phyloP scores from a whole-genome alignment of 495 filamentous ascomycete genomes.

The Daldinia childiae region DNA sequence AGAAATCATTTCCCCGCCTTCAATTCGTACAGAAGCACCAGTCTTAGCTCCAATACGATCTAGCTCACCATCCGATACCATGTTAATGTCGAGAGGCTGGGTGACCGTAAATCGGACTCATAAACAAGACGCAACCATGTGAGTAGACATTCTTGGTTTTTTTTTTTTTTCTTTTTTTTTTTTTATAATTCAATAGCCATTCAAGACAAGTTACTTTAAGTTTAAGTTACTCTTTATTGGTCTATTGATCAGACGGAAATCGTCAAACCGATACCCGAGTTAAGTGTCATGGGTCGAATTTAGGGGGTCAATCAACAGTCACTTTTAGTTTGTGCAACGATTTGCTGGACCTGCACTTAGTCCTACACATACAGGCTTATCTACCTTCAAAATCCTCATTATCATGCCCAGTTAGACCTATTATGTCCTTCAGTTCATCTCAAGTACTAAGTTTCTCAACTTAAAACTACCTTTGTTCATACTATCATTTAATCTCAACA shows the following conservation, averaged over 20 bases:
- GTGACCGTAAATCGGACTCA: constrained; percentile 18
- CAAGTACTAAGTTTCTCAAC: not conserved
- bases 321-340: constrained; percentile 2
- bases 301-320: not conserved
- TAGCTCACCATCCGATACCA: constrained; percentile 32
- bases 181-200: not conserved
- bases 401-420: constrained; percentile 2
- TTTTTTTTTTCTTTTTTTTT: not conserved
- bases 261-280: not conserved
- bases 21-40: constrained; percentile 7
- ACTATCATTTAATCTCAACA: constrained; percentile 5
- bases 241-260: constrained; percentile 4
- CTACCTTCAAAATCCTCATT: not conserved
- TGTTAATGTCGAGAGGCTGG: constrained; percentile 29
- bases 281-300: constrained; percentile 4
- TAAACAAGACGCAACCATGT: constrained; percentile 26
- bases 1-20: constrained; percentile 15
- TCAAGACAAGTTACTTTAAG: not conserved
- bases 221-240: not conserved
- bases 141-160: constrained; percentile 12
- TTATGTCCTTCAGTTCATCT: constrained; percentile 5
- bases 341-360: not conserved
- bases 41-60: constrained; percentile 10
- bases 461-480: constrained; percentile 3
- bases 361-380: not conserved